These are phyloP conservation scores for Xylaria arbuscula DNA, from an alignment of 2,329 filamentous ascomycete genomes.

Conservation along the genomic window DNA sequence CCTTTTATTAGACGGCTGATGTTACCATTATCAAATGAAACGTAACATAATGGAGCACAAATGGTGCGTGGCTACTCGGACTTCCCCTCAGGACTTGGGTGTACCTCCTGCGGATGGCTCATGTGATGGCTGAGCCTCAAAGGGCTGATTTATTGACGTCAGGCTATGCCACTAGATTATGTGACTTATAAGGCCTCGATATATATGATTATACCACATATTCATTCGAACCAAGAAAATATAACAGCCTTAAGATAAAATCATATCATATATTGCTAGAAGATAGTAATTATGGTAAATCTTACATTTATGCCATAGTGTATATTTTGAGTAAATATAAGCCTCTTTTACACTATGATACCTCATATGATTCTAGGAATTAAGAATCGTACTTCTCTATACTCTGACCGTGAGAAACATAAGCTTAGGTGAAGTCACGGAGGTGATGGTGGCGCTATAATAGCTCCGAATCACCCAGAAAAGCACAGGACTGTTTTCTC, in stretches of 20 bases:
- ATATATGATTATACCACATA: neutral
- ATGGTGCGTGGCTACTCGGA: neutral
- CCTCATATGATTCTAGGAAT: neutral
- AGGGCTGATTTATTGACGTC: neutral
- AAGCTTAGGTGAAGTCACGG: slow-evolving; percentile 16
- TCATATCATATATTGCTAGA: neutral
- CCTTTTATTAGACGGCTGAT: neutral
- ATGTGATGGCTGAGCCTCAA: neutral
- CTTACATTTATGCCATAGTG: neutral
- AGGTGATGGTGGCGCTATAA: slow-evolving; percentile 1
- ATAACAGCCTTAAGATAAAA: neutral
- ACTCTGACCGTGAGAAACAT: slow-evolving; percentile 7
- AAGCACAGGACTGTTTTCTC: slow-evolving; percentile 19
- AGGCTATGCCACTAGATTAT: slow-evolving; percentile 7
- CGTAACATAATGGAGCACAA: neutral
- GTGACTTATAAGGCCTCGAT: slow-evolving; percentile 7
- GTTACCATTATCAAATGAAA: neutral
- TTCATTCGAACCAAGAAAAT: neutral
- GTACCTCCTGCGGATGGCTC: neutral
- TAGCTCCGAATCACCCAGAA: neutral
- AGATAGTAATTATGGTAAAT: neutral
- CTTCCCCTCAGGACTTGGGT: neutral
- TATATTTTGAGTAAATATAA: neutral
- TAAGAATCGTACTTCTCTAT: neutral
- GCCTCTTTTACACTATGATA: neutral